Evolutionary conservation across 257 asterid genomes (phyloP).

Genomic region (Anisodus acutangulus): DNA sequence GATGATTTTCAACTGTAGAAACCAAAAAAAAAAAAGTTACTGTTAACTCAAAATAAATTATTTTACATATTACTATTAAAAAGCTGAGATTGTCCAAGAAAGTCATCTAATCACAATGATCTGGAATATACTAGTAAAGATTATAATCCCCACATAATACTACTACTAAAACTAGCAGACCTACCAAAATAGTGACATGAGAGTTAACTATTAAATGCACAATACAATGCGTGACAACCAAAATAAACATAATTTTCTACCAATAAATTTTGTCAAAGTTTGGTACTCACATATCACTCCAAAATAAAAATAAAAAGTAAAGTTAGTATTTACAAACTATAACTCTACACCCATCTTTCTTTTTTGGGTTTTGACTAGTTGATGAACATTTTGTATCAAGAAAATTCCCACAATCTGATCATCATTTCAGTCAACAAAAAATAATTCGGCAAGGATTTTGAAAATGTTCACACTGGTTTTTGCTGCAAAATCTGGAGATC

Average conservation of each 20-base stretch:
- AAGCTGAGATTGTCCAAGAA: slow-evolving; percentile 31
- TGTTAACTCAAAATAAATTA: slow-evolving; percentile 41
- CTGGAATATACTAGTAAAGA: slow-evolving; percentile 37
- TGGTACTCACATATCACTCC: background rate
- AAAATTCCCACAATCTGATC: slow-evolving; percentile 7
- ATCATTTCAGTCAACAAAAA: background rate
- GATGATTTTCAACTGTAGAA: slow-evolving; percentile 34
- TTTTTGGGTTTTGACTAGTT: background rate
- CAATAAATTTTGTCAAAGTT: background rate
- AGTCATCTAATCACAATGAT: slow-evolving; percentile 41
- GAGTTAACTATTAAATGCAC: background rate
- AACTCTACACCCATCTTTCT: background rate
- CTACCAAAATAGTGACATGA: slow-evolving; percentile 35
- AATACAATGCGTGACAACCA: background rate
- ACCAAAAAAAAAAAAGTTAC: background rate
- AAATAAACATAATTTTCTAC: background rate
- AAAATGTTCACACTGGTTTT: background rate
- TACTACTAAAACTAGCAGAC: slow-evolving; percentile 23
- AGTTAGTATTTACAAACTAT: background rate
- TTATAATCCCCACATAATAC: slow-evolving; percentile 41
- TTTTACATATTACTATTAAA: background rate
- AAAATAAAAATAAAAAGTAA: background rate
- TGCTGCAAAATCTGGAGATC: background rate
- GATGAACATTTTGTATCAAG: slow-evolving; percentile 13
- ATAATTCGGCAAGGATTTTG: background rate